A percentile compares a stretch with the other conserved stretches of the same genome.
These are phyloP conservation scores for Xylariaceae sp. DNA, from an alignment of 2,329 filamentous ascomycete genomes.

Conservation along the genomic window DNA sequence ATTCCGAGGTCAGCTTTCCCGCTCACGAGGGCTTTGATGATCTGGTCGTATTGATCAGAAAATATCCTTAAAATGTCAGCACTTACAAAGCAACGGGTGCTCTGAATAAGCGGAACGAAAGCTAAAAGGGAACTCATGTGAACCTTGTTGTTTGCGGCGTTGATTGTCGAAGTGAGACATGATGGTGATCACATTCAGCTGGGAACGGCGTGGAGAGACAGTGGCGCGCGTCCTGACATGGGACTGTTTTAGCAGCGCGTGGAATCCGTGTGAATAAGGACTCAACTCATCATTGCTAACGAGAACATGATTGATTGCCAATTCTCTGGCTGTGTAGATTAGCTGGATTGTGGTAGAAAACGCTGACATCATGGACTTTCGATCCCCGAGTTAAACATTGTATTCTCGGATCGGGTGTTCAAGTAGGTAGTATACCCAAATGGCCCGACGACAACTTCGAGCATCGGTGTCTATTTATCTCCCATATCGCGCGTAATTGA, in stretches of 20 bases:
- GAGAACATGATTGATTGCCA: too few relatives aligned
- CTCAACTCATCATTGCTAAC: too few relatives aligned
- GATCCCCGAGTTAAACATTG: slow-evolving; percentile 2
- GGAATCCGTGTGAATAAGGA: too few relatives aligned
- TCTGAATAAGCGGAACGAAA: too few relatives aligned
- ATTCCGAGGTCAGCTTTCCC: too few relatives aligned
- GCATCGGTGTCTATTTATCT: neutral
- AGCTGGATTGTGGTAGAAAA: slow-evolving; percentile 7
- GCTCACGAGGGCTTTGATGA: too few relatives aligned
- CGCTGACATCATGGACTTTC: slow-evolving; percentile 21
- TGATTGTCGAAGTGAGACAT: neutral
- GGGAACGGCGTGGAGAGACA: neutral
- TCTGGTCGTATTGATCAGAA: too few relatives aligned
- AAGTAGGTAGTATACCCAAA: neutral
- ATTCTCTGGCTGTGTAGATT: neutral
- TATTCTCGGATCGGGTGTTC: neutral
- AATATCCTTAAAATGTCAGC: too few relatives aligned
- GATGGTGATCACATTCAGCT: neutral
- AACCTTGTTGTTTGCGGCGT: neutral
- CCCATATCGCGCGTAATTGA: neutral
- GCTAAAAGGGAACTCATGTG: neutral
- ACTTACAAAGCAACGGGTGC: too few relatives aligned
- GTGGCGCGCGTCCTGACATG: neutral
- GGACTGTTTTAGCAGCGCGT: too few relatives aligned
- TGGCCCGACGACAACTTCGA: neutral